Evolutionary conservation across 768 basidiomycete species (phyloP), one percentile per base, ranked within the genome.

Genomic region (Agrocybe praecox): DNA sequence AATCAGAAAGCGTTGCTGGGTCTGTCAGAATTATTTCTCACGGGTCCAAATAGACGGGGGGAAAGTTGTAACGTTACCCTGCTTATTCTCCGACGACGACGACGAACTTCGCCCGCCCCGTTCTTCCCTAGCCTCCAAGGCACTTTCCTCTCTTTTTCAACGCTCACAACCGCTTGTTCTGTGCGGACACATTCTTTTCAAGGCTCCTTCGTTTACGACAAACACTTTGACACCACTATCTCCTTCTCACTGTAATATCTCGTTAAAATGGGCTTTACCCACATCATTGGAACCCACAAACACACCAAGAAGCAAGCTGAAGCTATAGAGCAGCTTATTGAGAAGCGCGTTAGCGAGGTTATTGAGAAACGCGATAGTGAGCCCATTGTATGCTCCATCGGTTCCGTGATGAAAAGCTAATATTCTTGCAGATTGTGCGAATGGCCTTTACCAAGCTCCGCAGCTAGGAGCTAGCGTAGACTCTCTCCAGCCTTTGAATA

Each of bases 381-480:
- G 33, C 26, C 14, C 2, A 3, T 18, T 9, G 2, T 29, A 29
- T 29, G 26, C 26, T 29, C 26, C 9, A 9, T 29, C 5, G 26
- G 5, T 9, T 29, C 26, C n/a, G n/a, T 29, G 26, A 29, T 29
- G 9, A 9, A 29, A 4, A 9, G 4, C 26, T 29, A 29, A 29
- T 9, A 29, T 29, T 29, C 5, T n/a, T 29, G 9, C 26, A 29
- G 82, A 69, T 26, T 90, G 88, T 67, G 44, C 65, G 1, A 80
- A 76, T 1, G 88, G 88, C 40, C 84, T 92, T 66, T 89, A 89
- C 74, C 77, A 69, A 34, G 67, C 75, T 7, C 90, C 90, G 0
- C 70, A 77, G 2, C 72, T 75, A 18, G 80, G 79, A 9, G 69
- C 76, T 42, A 69, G 71, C 11, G 57, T 90, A 48, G 72, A 83